Evolutionary conservation across 768 basidiomycete species (phyloP).

Genomic region (Tricholoma bakamatsutake): DNA sequence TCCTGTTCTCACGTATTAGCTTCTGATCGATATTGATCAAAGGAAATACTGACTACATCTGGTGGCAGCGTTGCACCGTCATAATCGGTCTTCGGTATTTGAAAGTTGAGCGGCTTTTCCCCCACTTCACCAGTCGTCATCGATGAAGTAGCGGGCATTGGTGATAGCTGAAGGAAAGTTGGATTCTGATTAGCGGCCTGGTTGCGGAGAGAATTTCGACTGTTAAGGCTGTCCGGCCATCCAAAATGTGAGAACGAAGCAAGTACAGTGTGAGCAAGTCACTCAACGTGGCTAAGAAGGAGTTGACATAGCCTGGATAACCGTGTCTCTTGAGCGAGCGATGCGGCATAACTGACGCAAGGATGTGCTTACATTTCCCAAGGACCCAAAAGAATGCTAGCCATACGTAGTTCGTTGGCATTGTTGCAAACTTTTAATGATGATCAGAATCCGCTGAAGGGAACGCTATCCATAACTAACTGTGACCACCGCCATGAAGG

Average conservation of each 20-base stretch:
- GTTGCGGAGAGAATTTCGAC: slow-evolving; percentile 40
- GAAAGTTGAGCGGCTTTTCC: slow-evolving; percentile 23
- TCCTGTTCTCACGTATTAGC: not conserved
- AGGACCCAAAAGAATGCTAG: slow-evolving; percentile 46
- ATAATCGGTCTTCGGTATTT: slow-evolving; percentile 30
- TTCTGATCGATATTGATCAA: not conserved
- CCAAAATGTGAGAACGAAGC: slow-evolving; percentile 1
- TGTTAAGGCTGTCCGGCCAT: slow-evolving; percentile 35
- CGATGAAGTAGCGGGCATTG: slow-evolving; percentile 21
- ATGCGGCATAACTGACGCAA: slow-evolving; percentile 1
- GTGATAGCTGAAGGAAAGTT: slow-evolving; percentile 31
- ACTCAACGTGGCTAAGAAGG: slow-evolving; percentile 44
- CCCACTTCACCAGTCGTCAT: not conserved
- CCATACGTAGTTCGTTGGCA: slow-evolving; percentile 44
- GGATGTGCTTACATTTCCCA: slow-evolving; percentile 37
- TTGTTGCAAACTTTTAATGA: slow-evolving; percentile 33
- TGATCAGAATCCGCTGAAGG: not conserved
- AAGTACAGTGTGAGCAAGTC: not conserved
- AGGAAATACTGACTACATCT: not conserved
- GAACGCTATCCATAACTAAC: slow-evolving; percentile 18
- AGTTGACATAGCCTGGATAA: slow-evolving; percentile 43
- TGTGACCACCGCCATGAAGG: slow-evolving; percentile 35
- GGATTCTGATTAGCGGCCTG: slow-evolving; percentile 25
- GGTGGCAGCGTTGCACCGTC: slow-evolving; percentile 10
- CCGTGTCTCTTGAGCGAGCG: not conserved